These are phyloP conservation scores for Curvularia sp. DNA, from an alignment of 2,329 filamentous ascomycete species.

Conservation along the genomic window DNA sequence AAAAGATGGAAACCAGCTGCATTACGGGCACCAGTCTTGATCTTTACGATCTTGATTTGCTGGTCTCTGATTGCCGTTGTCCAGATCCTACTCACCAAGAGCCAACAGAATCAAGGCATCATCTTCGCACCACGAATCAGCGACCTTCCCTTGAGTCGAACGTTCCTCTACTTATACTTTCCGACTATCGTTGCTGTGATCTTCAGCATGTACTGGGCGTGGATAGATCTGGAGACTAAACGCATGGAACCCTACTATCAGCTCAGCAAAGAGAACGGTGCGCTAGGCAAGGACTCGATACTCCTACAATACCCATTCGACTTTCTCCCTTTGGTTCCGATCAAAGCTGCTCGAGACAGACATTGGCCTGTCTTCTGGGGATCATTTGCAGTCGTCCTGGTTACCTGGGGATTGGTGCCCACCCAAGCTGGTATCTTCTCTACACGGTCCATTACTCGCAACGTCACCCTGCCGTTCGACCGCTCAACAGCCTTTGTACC, in stretches of 20 bases:
- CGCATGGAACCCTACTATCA: conserved; percentile 68
- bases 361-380: conserved; percentile 63
- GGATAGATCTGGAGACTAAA: conserved; percentile 66
- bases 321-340: conserved; percentile 52
- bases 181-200: conserved; percentile 63
- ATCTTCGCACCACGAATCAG: conserved; percentile 48
- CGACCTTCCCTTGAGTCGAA: conserved; percentile 51
- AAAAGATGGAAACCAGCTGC: conserved; percentile 31
- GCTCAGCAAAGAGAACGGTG: conserved; percentile 57
- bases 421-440: conserved; percentile 63
- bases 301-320: conserved; percentile 63
- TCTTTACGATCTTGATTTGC: conserved; percentile 20
- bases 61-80: conserved; percentile 52
- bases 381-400: conserved; percentile 56
- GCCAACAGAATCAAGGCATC: conserved; percentile 53
- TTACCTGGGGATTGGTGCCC: conserved; percentile 64
- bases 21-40: conserved; percentile 23
- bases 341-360: conserved; percentile 33
- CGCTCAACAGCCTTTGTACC: conserved; percentile 38
- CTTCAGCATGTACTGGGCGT: conserved; percentile 65
- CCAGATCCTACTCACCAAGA: conserved; percentile 55
- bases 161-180: conserved; percentile 57
- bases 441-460: conserved; percentile 39
- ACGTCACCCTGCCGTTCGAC: conserved; percentile 3
- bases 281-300: conserved; percentile 55